Conservation (phyloP, 1,284 basidiomycete species). For the Neolentinus lepideus region DNA sequence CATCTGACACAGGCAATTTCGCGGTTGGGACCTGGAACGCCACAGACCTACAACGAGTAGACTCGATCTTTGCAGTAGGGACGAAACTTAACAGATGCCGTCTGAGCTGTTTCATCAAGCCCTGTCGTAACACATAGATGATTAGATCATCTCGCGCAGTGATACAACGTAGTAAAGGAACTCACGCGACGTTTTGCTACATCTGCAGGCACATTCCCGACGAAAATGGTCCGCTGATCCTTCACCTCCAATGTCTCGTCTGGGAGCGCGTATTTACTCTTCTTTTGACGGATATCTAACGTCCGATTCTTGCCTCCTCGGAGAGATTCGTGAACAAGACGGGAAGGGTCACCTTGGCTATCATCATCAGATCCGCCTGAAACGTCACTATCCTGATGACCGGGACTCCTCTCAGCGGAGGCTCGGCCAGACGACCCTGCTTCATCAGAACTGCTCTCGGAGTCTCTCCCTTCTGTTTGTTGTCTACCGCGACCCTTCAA, state of each 20-base stretch:
- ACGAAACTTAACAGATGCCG: constrained; percentile 66
- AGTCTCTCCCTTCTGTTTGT: neutral
- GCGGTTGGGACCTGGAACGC: constrained; percentile 79
- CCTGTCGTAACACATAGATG: constrained; percentile 25
- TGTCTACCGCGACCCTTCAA: no score
- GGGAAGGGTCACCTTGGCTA: constrained; percentile 29
- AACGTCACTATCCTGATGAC: neutral
- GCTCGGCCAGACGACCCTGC: constrained; percentile 9
- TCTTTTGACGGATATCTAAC: constrained; percentile 13
- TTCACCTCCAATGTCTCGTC: constrained; percentile 67
- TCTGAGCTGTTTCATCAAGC: constrained; percentile 59
- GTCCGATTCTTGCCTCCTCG: constrained; percentile 15
- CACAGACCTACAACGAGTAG: constrained; percentile 85
- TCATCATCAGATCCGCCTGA: constrained; percentile 15
- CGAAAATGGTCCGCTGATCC: constrained; percentile 82
- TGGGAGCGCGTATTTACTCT: constrained; percentile 41
- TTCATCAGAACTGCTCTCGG: neutral
- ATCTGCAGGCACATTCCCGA: constrained; percentile 86
- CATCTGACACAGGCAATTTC: constrained; percentile 43
- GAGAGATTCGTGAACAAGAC: constrained; percentile 39
- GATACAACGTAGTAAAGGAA: constrained; percentile 4
- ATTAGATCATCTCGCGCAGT: neutral
- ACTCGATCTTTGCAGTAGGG: constrained; percentile 76
- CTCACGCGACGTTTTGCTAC: constrained; percentile 71
- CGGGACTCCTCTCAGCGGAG: neutral